Base-by-base conservation (phyloP, 2,329 filamentous ascomycete genomes). In the Thyridium curvatum region DNA sequence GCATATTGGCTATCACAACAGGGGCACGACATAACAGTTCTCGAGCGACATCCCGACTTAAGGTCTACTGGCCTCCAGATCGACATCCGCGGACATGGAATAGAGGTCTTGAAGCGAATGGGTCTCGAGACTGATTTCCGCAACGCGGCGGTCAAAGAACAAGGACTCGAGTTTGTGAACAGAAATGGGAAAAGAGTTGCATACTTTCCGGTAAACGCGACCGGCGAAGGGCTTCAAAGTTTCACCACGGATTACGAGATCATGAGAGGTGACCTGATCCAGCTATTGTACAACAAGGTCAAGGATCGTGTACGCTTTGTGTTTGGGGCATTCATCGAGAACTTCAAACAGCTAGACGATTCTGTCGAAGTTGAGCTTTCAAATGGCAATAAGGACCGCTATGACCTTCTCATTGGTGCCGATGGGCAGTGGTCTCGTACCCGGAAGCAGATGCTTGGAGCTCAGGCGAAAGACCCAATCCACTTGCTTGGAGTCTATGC, bases 31-130 rank as follows among this genome's bases (percentile, higher is more conserved):
- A 53, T 69, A 31, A 69, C 65, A 3, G 51, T 71, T 8, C 43
- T 71, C 37, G 68, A 70, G 46, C 54, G 60, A 2, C 62, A 53
- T 35, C 50, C 64, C 0, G 37, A n/a, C 30, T 40, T 77, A 0
- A 65, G 74, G 2, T 54, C 61, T 2, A 59, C 60, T 0, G 76
- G 76, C 0, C 65, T 69, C 4, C 72, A 77, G 35, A 53, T 80
- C 18, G 77, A 81, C 48, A 56, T 80, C 3, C 66, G 71, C 3
- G 69, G 63, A 12, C 62, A 66, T 16, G 74, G 68, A 0, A 62
- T 78, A 33, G 60, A 71, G 14, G 64, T 73, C 8, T 52, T 76
- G 13, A 65, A 60, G 39, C 62, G 63, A 3, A 74, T 78, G 72
- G 72, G 70, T 0, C 52, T 79, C 3, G 55, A 71, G 26, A 48